These are phyloP conservation scores for Neocucurbitaria cava DNA, from an alignment of 2,329 filamentous ascomycete genomes.

Conservation along the genomic window DNA sequence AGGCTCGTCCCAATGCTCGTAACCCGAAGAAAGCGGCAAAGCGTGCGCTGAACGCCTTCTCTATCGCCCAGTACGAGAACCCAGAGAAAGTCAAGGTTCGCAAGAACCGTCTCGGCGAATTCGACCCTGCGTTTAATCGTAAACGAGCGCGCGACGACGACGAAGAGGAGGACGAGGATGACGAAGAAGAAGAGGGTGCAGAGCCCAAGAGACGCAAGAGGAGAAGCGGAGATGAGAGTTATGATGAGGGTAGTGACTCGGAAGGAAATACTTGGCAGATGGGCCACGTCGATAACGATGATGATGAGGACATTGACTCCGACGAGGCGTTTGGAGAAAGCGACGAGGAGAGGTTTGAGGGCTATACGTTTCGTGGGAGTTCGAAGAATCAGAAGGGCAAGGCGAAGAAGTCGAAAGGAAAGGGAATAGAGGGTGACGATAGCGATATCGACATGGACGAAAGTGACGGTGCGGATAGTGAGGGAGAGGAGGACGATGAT, in stretches of 20 bases:
- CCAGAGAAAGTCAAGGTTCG: conserved; percentile 62
- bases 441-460: conserved; percentile 59
- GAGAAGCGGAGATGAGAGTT: conserved; percentile 58
- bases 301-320: conserved; percentile 73
- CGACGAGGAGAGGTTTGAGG: conserved; percentile 84
- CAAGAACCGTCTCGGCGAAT: conserved; percentile 64
- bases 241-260: conserved; percentile 79
- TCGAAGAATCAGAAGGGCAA: conserved; percentile 59
- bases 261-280: conserved; percentile 87
- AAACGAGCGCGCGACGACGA: conserved; percentile 56
- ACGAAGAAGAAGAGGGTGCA: conserved; percentile 29
- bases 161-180: conserved; percentile 50
- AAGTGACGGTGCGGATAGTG: conserved; percentile 52
- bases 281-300: conserved; percentile 71
- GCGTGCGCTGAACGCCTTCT: conserved; percentile 66
- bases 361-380: conserved; percentile 72
- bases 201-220: conserved; percentile 41
- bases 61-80: conserved; percentile 67
- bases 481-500: conserved; percentile 66
- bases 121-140: conserved; percentile 52
- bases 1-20: conserved; percentile 35
- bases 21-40: conserved; percentile 59
- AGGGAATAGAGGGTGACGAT: conserved; percentile 28
- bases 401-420: conserved; percentile 46
- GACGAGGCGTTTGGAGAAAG: conserved; percentile 88